Percentiles rank a stretch among this genome's conserved stretches.
These are phyloP conservation scores for Austroboletus eburneus DNA, from an alignment of 768 basidiomycete genomes.

Conservation along the genomic window DNA sequence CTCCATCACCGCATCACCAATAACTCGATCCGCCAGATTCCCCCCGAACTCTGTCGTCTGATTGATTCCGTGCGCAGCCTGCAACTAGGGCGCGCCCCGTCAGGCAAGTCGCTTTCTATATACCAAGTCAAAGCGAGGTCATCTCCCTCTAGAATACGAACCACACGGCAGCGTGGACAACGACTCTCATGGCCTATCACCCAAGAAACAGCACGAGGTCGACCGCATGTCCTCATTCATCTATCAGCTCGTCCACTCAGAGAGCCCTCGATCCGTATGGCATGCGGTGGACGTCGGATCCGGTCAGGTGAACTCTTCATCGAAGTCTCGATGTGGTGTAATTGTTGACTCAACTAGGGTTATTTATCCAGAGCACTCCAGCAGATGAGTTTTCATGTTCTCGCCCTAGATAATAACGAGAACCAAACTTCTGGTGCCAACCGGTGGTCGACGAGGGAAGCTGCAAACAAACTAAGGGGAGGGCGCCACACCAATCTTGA, in stretches of 20 bases:
- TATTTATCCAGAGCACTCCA: conserved; percentile 55
- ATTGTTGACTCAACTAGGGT: conserved; percentile 37
- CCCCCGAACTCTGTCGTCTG: conserved; percentile 18
- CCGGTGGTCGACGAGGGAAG: conserved; percentile 35
- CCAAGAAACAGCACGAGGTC: conserved; percentile 76
- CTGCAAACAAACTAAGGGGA: conserved; percentile 14
- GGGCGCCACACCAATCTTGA: conserved; percentile 7
- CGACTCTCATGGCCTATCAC: conserved; percentile 54
- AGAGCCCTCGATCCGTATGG: conserved; percentile 20
- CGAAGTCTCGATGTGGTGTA: not conserved
- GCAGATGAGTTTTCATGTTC: conserved; percentile 41
- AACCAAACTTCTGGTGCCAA: conserved; percentile 58
- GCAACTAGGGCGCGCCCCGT: conserved; percentile 24
- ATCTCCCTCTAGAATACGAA: conserved; percentile 9
- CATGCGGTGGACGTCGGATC: conserved; percentile 72
- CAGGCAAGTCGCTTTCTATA: conserved; percentile 9
- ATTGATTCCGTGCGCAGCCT: conserved; percentile 22
- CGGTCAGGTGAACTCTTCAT: conserved; percentile 48
- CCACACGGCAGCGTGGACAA: not conserved
- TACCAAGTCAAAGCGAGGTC: not conserved
- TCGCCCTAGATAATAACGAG: conserved; percentile 63
- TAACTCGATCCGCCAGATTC: conserved; percentile 15
- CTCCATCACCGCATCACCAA: not conserved
- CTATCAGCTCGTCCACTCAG: conserved; percentile 29
- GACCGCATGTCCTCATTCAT: conserved; percentile 57